Conservation (phyloP, 2,329 filamentous ascomycete genomes). For the Fusarium sp. region DNA sequence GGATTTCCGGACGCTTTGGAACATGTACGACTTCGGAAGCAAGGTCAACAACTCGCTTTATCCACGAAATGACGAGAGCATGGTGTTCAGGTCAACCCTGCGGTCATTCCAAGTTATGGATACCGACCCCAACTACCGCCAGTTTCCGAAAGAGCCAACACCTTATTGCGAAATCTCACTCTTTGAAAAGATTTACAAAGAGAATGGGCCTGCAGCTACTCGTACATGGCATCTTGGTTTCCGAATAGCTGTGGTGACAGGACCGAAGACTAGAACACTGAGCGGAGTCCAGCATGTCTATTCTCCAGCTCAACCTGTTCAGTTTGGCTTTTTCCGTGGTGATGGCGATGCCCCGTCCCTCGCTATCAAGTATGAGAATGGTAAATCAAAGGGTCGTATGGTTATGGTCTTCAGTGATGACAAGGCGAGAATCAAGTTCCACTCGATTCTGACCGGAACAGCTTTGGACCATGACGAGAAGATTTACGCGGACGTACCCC, state of each 20-base stretch:
- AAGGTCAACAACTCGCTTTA: slow-evolving; percentile 80
- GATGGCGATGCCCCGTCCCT: slow-evolving; percentile 78
- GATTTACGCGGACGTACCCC: slow-evolving; percentile 75
- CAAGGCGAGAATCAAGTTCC: slow-evolving; percentile 77
- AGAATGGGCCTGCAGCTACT: slow-evolving; percentile 78
- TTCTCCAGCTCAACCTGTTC: slow-evolving; percentile 73
- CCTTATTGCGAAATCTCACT: slow-evolving; percentile 78
- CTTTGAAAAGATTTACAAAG: slow-evolving; percentile 77
- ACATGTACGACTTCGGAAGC: slow-evolving; percentile 85
- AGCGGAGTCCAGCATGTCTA: slow-evolving; percentile 81
- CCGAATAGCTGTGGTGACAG: slow-evolving; percentile 82
- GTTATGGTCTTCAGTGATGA: slow-evolving; percentile 81
- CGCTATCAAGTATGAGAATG: slow-evolving; percentile 77
- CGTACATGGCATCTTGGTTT: slow-evolving; percentile 83
- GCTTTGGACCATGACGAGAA: slow-evolving; percentile 75
- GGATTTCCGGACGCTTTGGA: slow-evolving; percentile 85
- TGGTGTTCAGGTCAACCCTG: slow-evolving; percentile 76
- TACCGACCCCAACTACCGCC: slow-evolving; percentile 72
- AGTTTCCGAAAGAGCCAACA: slow-evolving; percentile 81
- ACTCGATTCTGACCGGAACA: slow-evolving; percentile 79
- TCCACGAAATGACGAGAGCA: slow-evolving; percentile 74
- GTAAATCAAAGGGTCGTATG: slow-evolving; percentile 75
- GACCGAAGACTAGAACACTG: slow-evolving; percentile 79
- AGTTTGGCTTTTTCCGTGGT: slow-evolving; percentile 81
- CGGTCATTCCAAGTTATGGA: slow-evolving; percentile 86